phyloP scores from a whole-genome alignment of 2,329 filamentous ascomycete species.

The Fusarium sp. region DNA sequence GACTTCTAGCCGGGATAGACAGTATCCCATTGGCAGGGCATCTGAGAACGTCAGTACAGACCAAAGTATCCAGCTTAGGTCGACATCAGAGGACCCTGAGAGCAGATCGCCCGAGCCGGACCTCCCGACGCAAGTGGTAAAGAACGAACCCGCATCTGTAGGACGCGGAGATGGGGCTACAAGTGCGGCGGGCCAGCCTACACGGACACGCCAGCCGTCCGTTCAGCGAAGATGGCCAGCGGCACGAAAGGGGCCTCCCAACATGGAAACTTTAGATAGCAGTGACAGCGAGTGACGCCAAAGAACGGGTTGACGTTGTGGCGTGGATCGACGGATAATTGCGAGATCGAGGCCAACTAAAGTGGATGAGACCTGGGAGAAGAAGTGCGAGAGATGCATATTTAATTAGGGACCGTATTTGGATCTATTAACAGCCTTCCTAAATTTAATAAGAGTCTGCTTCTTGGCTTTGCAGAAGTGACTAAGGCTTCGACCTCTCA shows the following conservation, averaged over 20 bases:
- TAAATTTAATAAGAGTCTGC: accelerated
- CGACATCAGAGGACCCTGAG: neutral
- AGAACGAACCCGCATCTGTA: accelerated
- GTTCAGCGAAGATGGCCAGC: neutral
- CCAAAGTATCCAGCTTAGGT: neutral
- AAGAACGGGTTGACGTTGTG: accelerated
- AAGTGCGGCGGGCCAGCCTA: no score
- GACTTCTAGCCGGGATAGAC: accelerated
- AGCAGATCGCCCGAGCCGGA: accelerated
- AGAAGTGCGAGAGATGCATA: accelerated
- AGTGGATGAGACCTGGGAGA: accelerated
- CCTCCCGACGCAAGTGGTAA: accelerated
- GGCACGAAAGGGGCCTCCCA: accelerated
- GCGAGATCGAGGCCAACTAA: neutral
- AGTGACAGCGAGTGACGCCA: neutral
- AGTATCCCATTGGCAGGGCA: neutral
- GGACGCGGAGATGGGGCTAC: neutral
- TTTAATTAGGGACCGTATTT: accelerated
- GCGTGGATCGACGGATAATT: neutral
- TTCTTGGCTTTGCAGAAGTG: accelerated
- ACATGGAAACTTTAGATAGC: neutral
- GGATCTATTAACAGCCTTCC: accelerated
- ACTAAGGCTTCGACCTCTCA: accelerated
- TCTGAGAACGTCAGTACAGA: neutral
- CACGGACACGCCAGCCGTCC: neutral